Base-by-base conservation (phyloP, 1,284 basidiomycete genomes). In the Ganoderma meredithae region DNA sequence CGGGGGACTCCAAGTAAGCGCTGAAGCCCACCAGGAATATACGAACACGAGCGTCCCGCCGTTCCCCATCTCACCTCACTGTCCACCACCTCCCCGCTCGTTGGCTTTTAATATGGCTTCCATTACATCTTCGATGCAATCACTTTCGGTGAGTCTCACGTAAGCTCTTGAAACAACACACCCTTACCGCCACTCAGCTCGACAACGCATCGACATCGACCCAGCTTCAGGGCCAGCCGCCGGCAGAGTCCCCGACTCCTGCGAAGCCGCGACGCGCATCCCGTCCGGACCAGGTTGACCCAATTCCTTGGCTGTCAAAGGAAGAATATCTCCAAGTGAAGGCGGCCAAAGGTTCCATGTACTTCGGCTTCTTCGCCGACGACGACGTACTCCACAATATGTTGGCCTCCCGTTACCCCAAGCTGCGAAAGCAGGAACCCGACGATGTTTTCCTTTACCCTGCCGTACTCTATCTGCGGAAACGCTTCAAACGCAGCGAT, bases 231-330 rank as follows among this genome's bases (percentile, higher is more conserved):
- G 44, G 22, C 44, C 7, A 47, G n/a, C 8, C 7, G 44, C 44
- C n/a, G 10, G n/a, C 44, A 22, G 44, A 47, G 44, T 12, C 44
- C 22, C 44, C 6, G 44, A 6, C 19, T 19, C 19, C 43, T 19
- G 67, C 69, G 67, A 31, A 31, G 31, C n/a, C 55, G n/a, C 52
- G 31, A 8, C 27, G 49, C 36, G 22, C 22, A 44, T 55, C 62
- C 8, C 15, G 25, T 17, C 62, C 62, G 31, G 22, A 22, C 25
- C 62, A 44, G 41, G 62, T 44, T 19, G 22, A 56, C 27, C 41
- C 39, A 6, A 19, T 19, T 7, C 62, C 62, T 0, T 15, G 56
- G 8, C 62, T 53, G 4, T 40, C 62, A 27, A 31, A 15, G 12
- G 62, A 56, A 8, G 62, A 56, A 12, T 63, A 19, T 2, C 39